Base-by-base conservation (phyloP, 2,329 filamentous ascomycete genomes). In the Monosporascus sp. region DNA sequence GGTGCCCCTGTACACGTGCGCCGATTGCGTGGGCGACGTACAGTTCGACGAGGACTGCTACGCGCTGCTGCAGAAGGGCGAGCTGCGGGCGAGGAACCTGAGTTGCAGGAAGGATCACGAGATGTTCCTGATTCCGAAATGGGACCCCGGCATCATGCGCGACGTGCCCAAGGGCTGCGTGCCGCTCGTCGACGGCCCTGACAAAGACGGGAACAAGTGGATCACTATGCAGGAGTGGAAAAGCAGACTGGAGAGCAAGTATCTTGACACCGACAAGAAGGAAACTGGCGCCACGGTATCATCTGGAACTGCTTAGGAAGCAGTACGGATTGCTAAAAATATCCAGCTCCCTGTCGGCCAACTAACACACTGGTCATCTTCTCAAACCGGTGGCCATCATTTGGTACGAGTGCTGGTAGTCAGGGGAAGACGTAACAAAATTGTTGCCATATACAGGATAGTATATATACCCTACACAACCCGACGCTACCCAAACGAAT, bases 191-290 rank as follows among this genome's bases (percentile, higher is more conserved):
- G 58, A 58, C 17, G 49, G 52, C 17, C 37, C 20, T 31, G 56
- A 52, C 7, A 52, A 36, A 16, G 56, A 49, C 4, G 46, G 38
- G 41, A 60, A 59, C 59, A 58, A 51, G 22, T 67, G 66, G 66
- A 60, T 66, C 7, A 44, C 61, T 5, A 22, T 64, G 22, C 61
- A 66, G 8, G 59, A 66, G 54, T 68, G 62, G 63, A 66, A 64
- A 53, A 51, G 50, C 2, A 54, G 52, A 7, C 34, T 68, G 55
- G 62, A 49, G 50, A 55, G 44, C 40, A 20, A 52, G 40, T 68
- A 68, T 50, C 22, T 66, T 24, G 52, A 54, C 34, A 41, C 19
- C 9, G 46, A 50, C 26, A 46, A 8, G 14, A 41, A 48, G 20
- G 48, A 55, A n/a, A 45, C 36, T 1, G 7, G 19, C 1, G 20